Evolutionary conservation across 2,329 filamentous ascomycete species (phyloP), one percentile per base, ranked within the genome.

Genomic region (Trichoderma hamatum): DNA sequence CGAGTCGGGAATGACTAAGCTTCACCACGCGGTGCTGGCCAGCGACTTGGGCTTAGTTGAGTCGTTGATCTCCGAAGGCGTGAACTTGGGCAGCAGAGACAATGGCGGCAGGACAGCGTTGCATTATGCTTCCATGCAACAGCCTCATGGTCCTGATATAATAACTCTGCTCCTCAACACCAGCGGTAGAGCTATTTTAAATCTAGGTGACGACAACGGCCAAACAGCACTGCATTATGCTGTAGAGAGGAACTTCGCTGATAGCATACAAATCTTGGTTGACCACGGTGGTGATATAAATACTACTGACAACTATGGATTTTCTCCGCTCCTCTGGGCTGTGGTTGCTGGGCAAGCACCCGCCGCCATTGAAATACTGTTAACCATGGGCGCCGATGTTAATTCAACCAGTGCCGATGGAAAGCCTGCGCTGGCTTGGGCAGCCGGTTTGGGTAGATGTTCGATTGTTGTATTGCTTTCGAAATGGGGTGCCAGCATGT

Each of bases 251-350:
- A 16, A 13, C 19, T 13, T 49, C 39, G 9, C 24, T 3, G 24
- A 13, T 9, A 49, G 5, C 58, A 30, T 49, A 14, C 26, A 11
- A 9, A 32, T 49, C 59, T 34, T 62, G 59, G 5, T 24, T n/a
- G 28, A 26, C 14, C n/a, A 36, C 19, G 59, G 43, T 21, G 60
- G 11, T 21, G 60, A 63, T 28, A 28, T 2, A 7, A 10, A 19
- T 1, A 6, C 6, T 21, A 13, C 21, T 30, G 61, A 63, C 30
- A 28, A 28, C 6, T 39, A 39, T 39, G 61, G 61, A 21, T 54
- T 63, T 14, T 63, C 61, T 16, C 61, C 61, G 2, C 30, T 39
- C 10, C 61, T 63, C 61, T 54, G 46, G 61, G 61, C 61, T 30
- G 49, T 63, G 10, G 46, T 36, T 28, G n/a, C 46, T 13, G 30